phyloP scores from a whole-genome alignment of 192 early-diverging fungal species.

The Backusella tarrabulga region DNA sequence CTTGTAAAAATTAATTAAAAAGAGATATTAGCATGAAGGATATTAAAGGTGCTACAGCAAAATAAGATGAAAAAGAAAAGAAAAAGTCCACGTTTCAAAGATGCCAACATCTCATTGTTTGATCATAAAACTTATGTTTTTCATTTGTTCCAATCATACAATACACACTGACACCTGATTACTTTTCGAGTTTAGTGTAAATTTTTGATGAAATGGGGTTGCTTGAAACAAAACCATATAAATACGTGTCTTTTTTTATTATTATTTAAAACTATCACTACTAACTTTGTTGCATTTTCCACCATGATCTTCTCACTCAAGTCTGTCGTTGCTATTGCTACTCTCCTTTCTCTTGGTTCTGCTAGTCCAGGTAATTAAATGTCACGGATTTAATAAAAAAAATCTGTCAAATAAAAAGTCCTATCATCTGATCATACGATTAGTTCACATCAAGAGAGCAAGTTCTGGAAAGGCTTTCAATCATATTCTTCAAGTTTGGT shows the following conservation, averaged over 20 bases:
- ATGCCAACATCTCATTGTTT: neutral
- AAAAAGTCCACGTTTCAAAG: neutral
- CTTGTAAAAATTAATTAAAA: neutral
- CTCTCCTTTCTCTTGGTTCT: constrained; percentile 16
- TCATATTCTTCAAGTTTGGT: constrained; percentile 25
- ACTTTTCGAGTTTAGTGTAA: neutral
- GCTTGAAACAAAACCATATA: neutral
- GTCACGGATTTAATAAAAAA: too few species aligned
- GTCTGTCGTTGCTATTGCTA: constrained; percentile 8
- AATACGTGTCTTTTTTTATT: neutral
- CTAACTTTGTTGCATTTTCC: neutral
- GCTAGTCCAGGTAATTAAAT: neutral
- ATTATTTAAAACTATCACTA: too few species aligned
- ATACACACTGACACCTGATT: neutral
- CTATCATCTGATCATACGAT: neutral
- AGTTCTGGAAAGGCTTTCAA: constrained; percentile 24
- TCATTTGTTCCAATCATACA: neutral
- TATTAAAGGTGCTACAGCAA: neutral
- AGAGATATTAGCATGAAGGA: neutral
- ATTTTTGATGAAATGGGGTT: neutral
- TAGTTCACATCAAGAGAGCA: constrained; percentile 3
- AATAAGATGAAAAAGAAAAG: too few species aligned
- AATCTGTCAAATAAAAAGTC: neutral
- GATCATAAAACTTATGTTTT: neutral
- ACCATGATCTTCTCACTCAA: neutral